Conservation (phyloP, 192 early-diverging fungal species). For the Entomortierella beljakovae region DNA sequence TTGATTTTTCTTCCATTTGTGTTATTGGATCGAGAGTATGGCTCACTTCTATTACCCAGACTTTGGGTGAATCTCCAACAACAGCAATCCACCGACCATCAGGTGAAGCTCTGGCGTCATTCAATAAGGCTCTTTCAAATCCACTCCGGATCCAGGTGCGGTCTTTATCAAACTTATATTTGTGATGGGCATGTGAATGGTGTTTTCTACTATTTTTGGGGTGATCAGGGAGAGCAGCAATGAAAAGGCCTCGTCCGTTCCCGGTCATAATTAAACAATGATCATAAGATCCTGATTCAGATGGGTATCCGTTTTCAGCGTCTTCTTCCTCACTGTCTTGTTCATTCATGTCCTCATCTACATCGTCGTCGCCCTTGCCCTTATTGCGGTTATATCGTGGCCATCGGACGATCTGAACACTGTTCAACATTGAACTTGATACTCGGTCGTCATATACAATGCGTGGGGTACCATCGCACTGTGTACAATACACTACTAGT, state of each 20-base stretch:
- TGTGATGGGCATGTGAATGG: neutral
- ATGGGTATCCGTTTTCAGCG: conserved; percentile 27
- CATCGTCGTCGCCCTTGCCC: neutral
- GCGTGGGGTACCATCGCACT: conserved; percentile 1
- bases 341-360: neutral
- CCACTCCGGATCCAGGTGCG: conserved; percentile 42
- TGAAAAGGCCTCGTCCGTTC: conserved; percentile 29
- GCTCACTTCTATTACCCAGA: conserved; percentile 48
- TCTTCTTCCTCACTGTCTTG: neutral
- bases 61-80: conserved; percentile 55
- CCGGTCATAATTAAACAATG: conserved; percentile 41
- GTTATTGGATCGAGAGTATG: conserved; percentile 37
- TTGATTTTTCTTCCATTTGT: too few species aligned
- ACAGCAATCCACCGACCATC: conserved; percentile 59
- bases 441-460: neutral
- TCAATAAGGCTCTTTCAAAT: conserved; percentile 47
- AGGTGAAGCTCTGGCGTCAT: conserved; percentile 62
- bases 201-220: neutral
- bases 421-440: conserved; percentile 22
- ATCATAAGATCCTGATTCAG: conserved; percentile 36
- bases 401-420: conserved; percentile 44
- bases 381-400: conserved; percentile 14
- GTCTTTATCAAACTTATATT: conserved; percentile 22
- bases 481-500: conserved; percentile 58
- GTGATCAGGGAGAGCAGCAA: conserved; percentile 40